Conservation (phyloP, 1,284 basidiomycete genomes). For the Salmacisia buchloeana region DNA sequence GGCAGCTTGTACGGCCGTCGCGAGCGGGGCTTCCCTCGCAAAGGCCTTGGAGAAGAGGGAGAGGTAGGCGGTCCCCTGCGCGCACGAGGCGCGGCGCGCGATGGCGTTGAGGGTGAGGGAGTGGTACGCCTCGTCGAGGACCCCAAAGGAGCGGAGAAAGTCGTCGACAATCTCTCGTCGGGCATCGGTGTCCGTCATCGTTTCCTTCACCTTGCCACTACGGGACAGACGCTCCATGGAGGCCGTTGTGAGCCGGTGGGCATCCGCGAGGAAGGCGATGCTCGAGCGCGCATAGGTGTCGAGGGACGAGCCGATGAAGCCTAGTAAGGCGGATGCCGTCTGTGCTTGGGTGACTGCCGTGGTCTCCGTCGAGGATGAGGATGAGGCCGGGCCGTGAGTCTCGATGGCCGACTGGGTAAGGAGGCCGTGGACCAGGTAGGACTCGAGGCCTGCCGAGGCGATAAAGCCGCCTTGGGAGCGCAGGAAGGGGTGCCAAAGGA, state of each 20-base stretch:
- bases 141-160: slow-evolving; percentile 1
- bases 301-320: slow-evolving; percentile 61
- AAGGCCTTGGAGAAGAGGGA: slow-evolving; percentile 81
- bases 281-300: slow-evolving; percentile 69
- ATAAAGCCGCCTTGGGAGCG: slow-evolving; percentile 72
- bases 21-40: slow-evolving; percentile 25
- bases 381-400: background rate
- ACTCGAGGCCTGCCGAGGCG: slow-evolving; percentile 86
- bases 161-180: too few relatives aligned
- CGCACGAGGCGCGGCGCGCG: slow-evolving; percentile 73
- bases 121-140: slow-evolving; percentile 73
- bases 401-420: slow-evolving; percentile 13
- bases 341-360: background rate
- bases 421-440: slow-evolving; percentile 80
- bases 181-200: too few relatives aligned
- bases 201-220: too few relatives aligned
- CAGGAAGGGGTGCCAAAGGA: background rate
- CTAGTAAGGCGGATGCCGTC: background rate
- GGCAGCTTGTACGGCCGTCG: slow-evolving; percentile 19
- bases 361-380: too few relatives aligned
- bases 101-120: slow-evolving; percentile 83
- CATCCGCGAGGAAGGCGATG: slow-evolving; percentile 67
- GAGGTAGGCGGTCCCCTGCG: slow-evolving; percentile 88
- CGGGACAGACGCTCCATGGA: too few relatives aligned
- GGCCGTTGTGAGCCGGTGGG: slow-evolving; percentile 18